Evolutionary conservation across 1,284 basidiomycete species (phyloP).

Genomic region (Volvariella surrecta): DNA sequence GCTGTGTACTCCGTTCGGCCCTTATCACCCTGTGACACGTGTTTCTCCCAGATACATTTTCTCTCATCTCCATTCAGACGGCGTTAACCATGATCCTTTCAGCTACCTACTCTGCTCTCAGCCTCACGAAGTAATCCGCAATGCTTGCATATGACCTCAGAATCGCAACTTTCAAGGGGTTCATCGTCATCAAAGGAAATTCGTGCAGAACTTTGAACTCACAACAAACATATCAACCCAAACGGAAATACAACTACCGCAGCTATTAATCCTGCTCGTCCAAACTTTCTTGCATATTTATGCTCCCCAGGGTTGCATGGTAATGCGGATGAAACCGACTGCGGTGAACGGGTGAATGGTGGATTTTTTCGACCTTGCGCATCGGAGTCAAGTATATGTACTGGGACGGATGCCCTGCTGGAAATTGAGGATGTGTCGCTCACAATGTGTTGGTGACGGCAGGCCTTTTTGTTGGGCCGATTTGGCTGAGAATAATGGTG

Average conservation of each 20-base stretch:
- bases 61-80: neutral
- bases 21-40: neutral
- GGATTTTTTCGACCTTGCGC: neutral
- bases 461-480: too few relatives aligned
- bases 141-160: neutral
- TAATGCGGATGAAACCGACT: neutral
- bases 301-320: constrained; percentile 1
- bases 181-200: neutral
- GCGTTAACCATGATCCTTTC: neutral
- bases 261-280: neutral
- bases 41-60: neutral
- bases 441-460: too few relatives aligned
- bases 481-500: too few relatives aligned
- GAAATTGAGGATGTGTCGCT: neutral
- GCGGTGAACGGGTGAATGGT: neutral
- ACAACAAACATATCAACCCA: neutral
- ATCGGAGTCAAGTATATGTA: constrained; percentile 1
- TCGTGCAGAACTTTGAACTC: neutral
- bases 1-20: neutral
- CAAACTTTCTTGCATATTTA: neutral
- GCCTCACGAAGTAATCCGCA: constrained; percentile 1
- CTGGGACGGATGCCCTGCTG: neutral
- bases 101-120: neutral
- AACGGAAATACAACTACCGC: constrained; percentile 1
- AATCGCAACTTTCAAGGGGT: neutral